Base-by-base conservation (phyloP, 2,329 filamentous ascomycete genomes). In the Fusarium pseudonygamai region DNA sequence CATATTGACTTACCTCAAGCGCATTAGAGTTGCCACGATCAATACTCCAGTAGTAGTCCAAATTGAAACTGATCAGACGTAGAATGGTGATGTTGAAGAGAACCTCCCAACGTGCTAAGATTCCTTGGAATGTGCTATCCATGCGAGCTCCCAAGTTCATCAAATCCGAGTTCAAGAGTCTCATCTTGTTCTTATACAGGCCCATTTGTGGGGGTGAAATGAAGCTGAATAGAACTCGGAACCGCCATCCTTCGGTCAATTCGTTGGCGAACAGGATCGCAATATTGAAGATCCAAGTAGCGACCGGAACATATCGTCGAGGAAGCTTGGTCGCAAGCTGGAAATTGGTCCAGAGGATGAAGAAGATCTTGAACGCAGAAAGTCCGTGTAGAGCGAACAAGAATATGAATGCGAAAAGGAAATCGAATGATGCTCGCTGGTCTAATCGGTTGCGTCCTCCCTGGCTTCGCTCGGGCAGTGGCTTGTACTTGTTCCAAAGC, bases 21-120 rank as follows among this genome's bases (percentile, higher is more conserved):
- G 92, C 87, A 77, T 90, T 95, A 34, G 88, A 85, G 68, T 82
- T 83, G 43, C 88, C 84, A 66, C 89, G 87, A 72, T 93, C 90
- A 6, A 93, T 82, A 77, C 93, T 96, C 96, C 96, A 99, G 81
- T 97, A 96, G 81, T 97, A 95, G 83, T 99, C 96, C 79, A 99
- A 83, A 81, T 98, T 98, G 87, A 97, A 99, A 81, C 96, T 98
- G 77, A 99, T 95, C 53, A 98, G 86, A 10, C 96, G 92, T 63
- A 99, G 85, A 32, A 98, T 92, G 7, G 96, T 98, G 70, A 99
- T 90, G 79, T 99, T 99, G 87, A 99, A 99, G 10, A 98, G 87
- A n/a, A 99, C 91, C 81, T 98, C 94, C 96, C 96, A 99, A 67
- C 96, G 89, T 0, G 92, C 87, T 80, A 97, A 91, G n/a, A 99